Evolutionary conservation across 148 eudicot species (phyloP).

Genomic region (Bassia scoparia): DNA sequence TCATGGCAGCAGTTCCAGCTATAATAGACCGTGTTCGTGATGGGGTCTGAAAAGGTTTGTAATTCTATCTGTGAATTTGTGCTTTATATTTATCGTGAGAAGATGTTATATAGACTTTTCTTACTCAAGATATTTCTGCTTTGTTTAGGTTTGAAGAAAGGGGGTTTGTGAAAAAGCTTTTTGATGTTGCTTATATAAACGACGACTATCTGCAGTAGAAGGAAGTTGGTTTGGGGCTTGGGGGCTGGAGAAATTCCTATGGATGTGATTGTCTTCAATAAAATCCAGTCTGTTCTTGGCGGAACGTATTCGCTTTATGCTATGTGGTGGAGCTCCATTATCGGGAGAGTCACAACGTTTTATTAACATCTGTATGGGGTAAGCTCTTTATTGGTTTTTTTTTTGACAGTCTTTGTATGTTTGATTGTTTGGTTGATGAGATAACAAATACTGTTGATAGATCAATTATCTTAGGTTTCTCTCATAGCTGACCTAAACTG

Average conservation of each 20-base stretch:
- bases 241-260: constrained; percentile 66
- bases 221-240: constrained; percentile 97
- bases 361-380: constrained; percentile 96
- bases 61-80: neutral
- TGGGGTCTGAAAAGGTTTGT: constrained; percentile 82
- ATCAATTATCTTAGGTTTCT: neutral
- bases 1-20: constrained; percentile 97
- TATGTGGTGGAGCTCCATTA: constrained; percentile 97
- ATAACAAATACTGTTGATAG: neutral
- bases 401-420: neutral
- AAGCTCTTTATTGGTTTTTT: constrained; percentile 25
- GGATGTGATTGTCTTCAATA: constrained; percentile 69
- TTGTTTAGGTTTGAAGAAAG: constrained; percentile 70
- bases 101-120: neutral
- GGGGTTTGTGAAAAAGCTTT: constrained; percentile 63
- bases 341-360: constrained; percentile 87
- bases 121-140: constrained; percentile 6
- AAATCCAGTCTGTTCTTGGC: constrained; percentile 75
- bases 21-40: constrained; percentile 92
- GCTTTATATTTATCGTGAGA: neutral
- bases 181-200: constrained; percentile 65
- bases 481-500: neutral
- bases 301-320: constrained; percentile 87
- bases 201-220: constrained; percentile 75
- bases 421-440: neutral